These are phyloP conservation scores for Keqinozyma sinolaborantium DNA, from an alignment of 1,139 yeast species.

Conservation along the genomic window DNA sequence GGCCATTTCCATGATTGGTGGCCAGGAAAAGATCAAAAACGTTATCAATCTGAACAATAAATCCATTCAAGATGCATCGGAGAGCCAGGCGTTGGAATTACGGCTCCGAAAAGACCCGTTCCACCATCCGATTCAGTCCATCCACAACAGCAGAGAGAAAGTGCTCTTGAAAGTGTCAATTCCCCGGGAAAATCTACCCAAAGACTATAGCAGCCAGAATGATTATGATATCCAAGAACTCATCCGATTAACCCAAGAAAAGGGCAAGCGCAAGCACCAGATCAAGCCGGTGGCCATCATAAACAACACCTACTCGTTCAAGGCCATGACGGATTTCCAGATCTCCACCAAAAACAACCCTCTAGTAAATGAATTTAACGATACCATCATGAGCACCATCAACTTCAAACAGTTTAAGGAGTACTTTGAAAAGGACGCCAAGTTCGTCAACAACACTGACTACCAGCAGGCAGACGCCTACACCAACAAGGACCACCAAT, in stretches of 20 bases:
- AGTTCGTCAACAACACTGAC: conserved; percentile 30
- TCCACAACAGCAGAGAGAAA: conserved; percentile 51
- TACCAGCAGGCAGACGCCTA: conserved; percentile 21
- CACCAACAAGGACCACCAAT: conserved; percentile 50
- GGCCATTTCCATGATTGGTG: conserved; percentile 80
- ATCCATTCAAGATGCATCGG: conserved; percentile 5
- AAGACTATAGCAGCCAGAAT: conserved; percentile 40
- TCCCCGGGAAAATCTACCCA: conserved; percentile 50
- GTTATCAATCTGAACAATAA: conserved; percentile 28
- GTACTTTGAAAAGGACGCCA: conserved; percentile 36
- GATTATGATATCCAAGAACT: conserved; percentile 52
- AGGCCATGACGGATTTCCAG: conserved; percentile 90
- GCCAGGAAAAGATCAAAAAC: conserved; percentile 44
- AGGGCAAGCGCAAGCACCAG: conserved; percentile 24
- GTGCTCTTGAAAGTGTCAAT: conserved; percentile 65
- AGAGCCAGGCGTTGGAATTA: conserved; percentile 44
- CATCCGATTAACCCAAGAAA: conserved; percentile 21
- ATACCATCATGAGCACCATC: conserved; percentile 19
- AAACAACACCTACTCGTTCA: conserved; percentile 69
- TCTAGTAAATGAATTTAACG: conserved; percentile 35
- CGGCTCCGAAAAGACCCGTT: conserved; percentile 66
- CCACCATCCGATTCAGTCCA: conserved; percentile 78
- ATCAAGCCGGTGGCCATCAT: conserved; percentile 66
- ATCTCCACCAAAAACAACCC: conserved; percentile 57
- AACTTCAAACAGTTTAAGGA: conserved; percentile 36